These are phyloP conservation scores for Tricholoma furcatifolium DNA, from an alignment of 768 basidiomycete species.

Conservation along the genomic window DNA sequence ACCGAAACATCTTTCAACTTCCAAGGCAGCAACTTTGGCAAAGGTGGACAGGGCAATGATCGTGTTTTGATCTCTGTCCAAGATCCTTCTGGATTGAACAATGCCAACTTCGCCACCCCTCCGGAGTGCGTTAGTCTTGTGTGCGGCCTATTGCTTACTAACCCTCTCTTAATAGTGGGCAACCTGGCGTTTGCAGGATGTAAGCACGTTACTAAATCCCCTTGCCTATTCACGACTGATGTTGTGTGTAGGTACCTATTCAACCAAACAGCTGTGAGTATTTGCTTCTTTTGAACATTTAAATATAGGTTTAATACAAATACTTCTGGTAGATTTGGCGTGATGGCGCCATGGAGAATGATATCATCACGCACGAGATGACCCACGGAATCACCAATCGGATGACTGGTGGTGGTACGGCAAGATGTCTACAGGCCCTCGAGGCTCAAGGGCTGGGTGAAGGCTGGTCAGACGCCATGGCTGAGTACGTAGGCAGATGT, in stretches of 20 bases:
- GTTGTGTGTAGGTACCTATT: too few relatives aligned
- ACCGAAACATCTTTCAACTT: constrained; percentile 58
- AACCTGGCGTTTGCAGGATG: constrained; percentile 30
- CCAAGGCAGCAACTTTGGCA: constrained; percentile 51
- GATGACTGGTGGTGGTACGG: constrained; percentile 48
- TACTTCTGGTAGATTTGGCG: constrained; percentile 21
- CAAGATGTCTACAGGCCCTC: constrained; percentile 50
- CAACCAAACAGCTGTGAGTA: constrained; percentile 5
- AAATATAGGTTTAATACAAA: not conserved
- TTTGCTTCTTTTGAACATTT: too few relatives aligned
- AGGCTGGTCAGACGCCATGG: constrained; percentile 34
- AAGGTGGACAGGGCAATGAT: constrained; percentile 48
- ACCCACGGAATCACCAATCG: constrained; percentile 40
- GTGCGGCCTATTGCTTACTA: not conserved
- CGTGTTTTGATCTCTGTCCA: constrained; percentile 49
- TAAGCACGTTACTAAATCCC: constrained; percentile 5
- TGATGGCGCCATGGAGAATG: constrained; percentile 49
- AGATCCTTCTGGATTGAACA: constrained; percentile 39
- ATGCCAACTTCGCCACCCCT: constrained; percentile 39
- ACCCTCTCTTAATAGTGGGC: constrained; percentile 18
- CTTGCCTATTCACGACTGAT: not conserved
- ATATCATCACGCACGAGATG: constrained; percentile 43
- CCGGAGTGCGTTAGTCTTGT: constrained; percentile 31
- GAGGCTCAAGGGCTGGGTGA: constrained; percentile 57
- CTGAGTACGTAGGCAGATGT: constrained; percentile 19